Evolutionary conservation across 108 stramenopile genomes (phyloP).

Genomic region (Skeletonema costatum): DNA sequence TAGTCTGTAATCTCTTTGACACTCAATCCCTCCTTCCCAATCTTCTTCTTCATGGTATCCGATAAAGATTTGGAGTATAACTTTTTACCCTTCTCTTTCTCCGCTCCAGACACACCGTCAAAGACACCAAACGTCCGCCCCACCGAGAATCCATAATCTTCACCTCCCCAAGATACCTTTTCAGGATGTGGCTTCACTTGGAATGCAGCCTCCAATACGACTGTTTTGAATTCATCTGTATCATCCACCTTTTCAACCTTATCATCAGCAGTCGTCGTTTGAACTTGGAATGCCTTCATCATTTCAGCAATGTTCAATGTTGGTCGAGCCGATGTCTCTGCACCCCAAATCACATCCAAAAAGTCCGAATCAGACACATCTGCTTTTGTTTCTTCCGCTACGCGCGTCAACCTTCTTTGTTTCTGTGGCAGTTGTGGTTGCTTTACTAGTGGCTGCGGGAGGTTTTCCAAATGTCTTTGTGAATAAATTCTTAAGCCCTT

Average conservation of each 20-base stretch:
- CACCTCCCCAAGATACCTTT: constrained; percentile 87
- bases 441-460: constrained; percentile 13
- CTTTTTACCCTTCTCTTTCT: constrained; percentile 70
- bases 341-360: constrained; percentile 44
- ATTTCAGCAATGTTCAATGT: constrained; percentile 49
- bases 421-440: constrained; percentile 6
- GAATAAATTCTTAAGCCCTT: constrained; percentile 45
- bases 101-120: constrained; percentile 89
- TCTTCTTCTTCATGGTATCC: constrained; percentile 57
- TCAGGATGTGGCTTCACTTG: constrained; percentile 79
- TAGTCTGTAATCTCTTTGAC: constrained; percentile 61
- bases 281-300: constrained; percentile 48
- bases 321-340: constrained; percentile 41
- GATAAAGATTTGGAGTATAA: constrained; percentile 79
- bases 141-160: constrained; percentile 79
- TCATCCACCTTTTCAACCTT: constrained; percentile 16
- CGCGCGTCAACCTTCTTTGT: constrained; percentile 12
- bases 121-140: constrained; percentile 86
- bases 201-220: constrained; percentile 55
- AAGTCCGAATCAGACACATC: constrained; percentile 47
- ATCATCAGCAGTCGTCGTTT: constrained; percentile 14
- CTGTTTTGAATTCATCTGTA: constrained; percentile 25
- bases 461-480: constrained; percentile 25
- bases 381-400: constrained; percentile 7
- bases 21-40: constrained; percentile 40